Conservation (phyloP, 306 rosid genomes). For the Cotoneaster glaucophyllus region DNA sequence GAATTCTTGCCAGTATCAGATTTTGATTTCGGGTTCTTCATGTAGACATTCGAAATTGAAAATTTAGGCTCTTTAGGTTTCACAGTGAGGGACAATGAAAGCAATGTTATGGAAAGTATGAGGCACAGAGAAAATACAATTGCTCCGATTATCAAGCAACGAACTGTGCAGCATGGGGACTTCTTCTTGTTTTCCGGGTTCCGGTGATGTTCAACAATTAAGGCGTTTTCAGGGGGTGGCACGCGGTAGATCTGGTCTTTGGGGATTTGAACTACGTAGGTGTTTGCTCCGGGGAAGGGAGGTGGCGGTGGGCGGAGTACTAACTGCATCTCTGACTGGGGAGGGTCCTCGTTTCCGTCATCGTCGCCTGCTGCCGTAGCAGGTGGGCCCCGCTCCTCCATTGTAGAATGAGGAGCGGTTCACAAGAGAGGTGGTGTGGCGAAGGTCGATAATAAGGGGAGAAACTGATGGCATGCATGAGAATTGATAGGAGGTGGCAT, state of each 20-base stretch:
- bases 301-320: not conserved
- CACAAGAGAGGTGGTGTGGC: conserved; percentile 7
- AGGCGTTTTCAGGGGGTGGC: conserved; percentile 52
- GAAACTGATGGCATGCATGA: conserved; percentile 24
- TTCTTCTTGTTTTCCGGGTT: not conserved
- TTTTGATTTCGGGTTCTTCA: not conserved
- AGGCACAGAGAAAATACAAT: conserved; percentile 7
- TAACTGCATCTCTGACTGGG: not conserved
- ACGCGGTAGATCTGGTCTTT: conserved; percentile 55
- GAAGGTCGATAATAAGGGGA: not conserved
- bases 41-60: not conserved
- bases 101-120: conserved; percentile 9
- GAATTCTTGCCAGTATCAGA: not conserved
- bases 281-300: not conserved
- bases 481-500: conserved; percentile 14
- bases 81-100: conserved; percentile 14
- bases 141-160: not conserved
- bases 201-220: conserved; percentile 24
- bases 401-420: conserved; percentile 21
- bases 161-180: not conserved
- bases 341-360: not conserved
- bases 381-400: conserved; percentile 43
- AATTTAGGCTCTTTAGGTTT: conserved; percentile 35
- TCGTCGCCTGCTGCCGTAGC: not conserved
- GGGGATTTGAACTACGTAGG: conserved; percentile 62